Evolutionary conservation across 805 yeast genomes (phyloP), one percentile per base, ranked within the genome.

Genomic region (Starmerella sirachaensis): DNA sequence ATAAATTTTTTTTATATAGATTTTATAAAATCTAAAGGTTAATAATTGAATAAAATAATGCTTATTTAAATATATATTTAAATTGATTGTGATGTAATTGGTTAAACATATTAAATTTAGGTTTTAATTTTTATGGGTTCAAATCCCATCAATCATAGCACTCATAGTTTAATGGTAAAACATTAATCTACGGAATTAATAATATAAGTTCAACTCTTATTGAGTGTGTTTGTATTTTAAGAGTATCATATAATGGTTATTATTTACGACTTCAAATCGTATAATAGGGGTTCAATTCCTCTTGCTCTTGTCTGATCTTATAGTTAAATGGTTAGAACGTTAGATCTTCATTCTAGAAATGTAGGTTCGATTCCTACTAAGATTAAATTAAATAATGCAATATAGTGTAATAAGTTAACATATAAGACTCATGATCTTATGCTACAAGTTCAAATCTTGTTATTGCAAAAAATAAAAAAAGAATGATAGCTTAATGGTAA

Each of bases 301-400:
- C 13, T 24, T 24, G 27, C 27, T 24, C 27, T 24, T 24, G 27
- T 24, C 13, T 24, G 27, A 24, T 24, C 27, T 24, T 24, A 24
- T 24, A 24, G 27, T 24, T 24, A 24, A 24, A 24, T 24, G 27
- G 27, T 24, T 24, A 24, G 27, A 24, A 24, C 27, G 13, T 24
- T 24, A 24, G 27, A 24, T 24, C 27, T 24, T 24, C 27, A 24
- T 24, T 24, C 27, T 24, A 24, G 27, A 16, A 24, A 24, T 24
- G 27, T 24, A 24, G 27, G 27, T 24, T 24, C 27, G 27, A 24
- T 24, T 24, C 27, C 27, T 24, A 24, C 27, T 24, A 24, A 24
- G 27, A 24, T 24, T 24, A 24, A n/a, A n/a, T n/a, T n/a, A n/a
- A n/a, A n/a, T 7, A 9, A 24, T 24, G 27, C 27, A 24, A 24